Evolutionary conservation across 2,329 filamentous ascomycete genomes (phyloP), one percentile per base, ranked within the genome.

Genomic region (Coniochaeta sp.): DNA sequence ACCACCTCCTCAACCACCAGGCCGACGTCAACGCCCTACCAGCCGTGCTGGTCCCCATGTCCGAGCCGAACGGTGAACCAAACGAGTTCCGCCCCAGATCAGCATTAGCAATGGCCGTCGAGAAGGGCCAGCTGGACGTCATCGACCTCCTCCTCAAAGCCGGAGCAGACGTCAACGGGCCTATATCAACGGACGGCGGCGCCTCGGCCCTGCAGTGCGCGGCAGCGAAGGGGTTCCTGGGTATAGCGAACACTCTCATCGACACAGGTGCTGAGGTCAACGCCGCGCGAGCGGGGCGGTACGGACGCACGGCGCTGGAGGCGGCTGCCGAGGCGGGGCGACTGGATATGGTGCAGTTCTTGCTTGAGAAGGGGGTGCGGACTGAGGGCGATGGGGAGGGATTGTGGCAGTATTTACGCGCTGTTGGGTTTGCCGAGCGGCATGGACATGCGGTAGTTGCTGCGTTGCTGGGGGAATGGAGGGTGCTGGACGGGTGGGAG

Each of bases 31-130:
- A 63, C 27, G 65, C 67, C 27, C 78, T 76, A 3, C 77, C 76
- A 4, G 79, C 79, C 54, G 77, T 79, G 16, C 67, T 79, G 14
- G 74, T 75, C 3, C 71, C 72, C 6, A 65, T 72, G 45, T 71
- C 77, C 52, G 75, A 6, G 8, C 9, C 3, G 8, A 18, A 12
- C 18, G 13, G 20, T 2, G 20, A 32, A 3, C 47, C 47, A 9
- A 49, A 35, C 47, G 47, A 32, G 28, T 35, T 32, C 18, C n/a
- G 18, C 10, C 28, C 28, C 13, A 14, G 47, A 12, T 32, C 47
- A 4, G 47, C 47, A 18, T 6, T 49, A 16, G 28, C 33, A 22
- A 28, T 28, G 28, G 47, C 47, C 7, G 47, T 49, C 7, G 47
- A 49, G 26, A 32, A 9, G 16, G 47, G 47, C 14, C 26, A 48